Evolutionary conservation across 805 yeast species (phyloP).

Genomic region (Sugiyamaella boreocaroliniensis): DNA sequence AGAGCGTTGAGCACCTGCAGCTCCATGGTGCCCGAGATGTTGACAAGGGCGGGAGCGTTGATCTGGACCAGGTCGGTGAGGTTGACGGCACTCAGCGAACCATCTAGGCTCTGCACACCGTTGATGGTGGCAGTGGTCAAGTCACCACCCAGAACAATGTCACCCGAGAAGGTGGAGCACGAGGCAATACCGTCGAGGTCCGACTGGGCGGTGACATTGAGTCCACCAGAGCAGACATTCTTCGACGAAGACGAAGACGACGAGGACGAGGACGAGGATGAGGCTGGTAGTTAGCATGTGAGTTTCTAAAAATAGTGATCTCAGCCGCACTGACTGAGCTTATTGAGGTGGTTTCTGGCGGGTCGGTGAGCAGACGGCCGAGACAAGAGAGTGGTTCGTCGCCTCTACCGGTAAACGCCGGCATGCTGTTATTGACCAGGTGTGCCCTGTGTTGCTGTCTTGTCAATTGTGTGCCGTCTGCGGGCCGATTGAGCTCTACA

Average conservation of each 20-base stretch:
- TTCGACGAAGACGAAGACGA: neutral
- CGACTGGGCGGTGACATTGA: slow-evolving; percentile 63
- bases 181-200: slow-evolving; percentile 67
- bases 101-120: slow-evolving; percentile 70
- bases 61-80: slow-evolving; percentile 57
- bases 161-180: slow-evolving; percentile 79
- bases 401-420: no score
- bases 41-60: slow-evolving; percentile 71
- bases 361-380: no score
- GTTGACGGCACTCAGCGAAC: slow-evolving; percentile 61
- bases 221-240: slow-evolving; percentile 6
- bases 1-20: slow-evolving; percentile 61
- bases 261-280: no score
- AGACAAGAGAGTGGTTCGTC: no score
- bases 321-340: no score
- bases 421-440: no score
- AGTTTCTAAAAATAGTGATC: no score
- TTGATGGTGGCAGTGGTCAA: slow-evolving; percentile 51
- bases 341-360: no score
- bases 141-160: slow-evolving; percentile 58
- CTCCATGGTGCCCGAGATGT: slow-evolving; percentile 64
- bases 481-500: no score
- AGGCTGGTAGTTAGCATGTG: no score
- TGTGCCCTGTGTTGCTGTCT: no score
- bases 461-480: no score